Evolutionary conservation across 2,329 filamentous ascomycete species (phyloP).

Genomic region (Hypoxylon rubiginosum): DNA sequence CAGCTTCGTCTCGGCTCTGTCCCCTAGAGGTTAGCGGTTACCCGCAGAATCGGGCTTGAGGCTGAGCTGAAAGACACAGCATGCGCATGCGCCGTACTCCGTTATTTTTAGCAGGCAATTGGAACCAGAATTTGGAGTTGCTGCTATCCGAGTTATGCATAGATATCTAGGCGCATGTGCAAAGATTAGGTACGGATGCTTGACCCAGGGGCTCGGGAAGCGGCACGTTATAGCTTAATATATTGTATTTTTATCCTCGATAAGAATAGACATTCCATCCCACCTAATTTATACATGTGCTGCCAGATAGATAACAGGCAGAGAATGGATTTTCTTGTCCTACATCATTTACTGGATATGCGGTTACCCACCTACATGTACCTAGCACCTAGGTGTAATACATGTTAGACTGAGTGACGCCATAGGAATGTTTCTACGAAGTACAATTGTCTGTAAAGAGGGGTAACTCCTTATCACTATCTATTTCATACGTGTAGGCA

Average conservation of each 20-base stretch:
- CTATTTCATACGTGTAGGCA: background rate
- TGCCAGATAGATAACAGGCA: background rate
- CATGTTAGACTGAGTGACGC: conserved; percentile 2
- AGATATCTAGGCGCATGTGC: background rate
- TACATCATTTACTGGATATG: background rate
- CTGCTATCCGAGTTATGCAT: conserved; percentile 9
- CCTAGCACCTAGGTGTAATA: background rate
- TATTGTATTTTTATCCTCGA: background rate
- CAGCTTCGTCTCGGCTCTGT: background rate
- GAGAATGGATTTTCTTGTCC: background rate
- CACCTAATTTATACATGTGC: background rate
- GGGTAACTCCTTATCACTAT: background rate
- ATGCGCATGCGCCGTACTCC: conserved; percentile 2
- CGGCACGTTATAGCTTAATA: background rate
- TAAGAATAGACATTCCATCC: background rate
- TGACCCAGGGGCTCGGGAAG: conserved; percentile 21
- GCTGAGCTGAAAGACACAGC: conserved; percentile 11
- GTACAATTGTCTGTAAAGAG: background rate
- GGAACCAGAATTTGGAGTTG: background rate
- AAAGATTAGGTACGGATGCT: background rate
- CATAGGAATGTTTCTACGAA: background rate
- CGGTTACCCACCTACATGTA: background rate
- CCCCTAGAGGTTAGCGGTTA: background rate
- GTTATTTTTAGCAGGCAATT: conserved; percentile 1
- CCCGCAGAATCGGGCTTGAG: conserved; percentile 15